Conservation (phyloP, 148 eudicot species). For the Linanthus parryae region DNA sequence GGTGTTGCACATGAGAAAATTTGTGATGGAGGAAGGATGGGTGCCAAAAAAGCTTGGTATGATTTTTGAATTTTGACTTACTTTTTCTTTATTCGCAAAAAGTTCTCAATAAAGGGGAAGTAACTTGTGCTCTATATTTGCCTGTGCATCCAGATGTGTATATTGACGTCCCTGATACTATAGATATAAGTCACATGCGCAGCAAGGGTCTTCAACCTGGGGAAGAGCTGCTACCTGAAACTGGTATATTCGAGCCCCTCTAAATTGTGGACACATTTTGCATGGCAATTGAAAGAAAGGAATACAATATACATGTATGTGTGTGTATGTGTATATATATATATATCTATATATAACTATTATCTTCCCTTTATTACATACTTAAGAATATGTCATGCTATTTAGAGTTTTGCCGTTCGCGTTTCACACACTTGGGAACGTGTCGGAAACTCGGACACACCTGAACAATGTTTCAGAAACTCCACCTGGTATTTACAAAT, state of each 20-base stretch:
- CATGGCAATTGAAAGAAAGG: no score
- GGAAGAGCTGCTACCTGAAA: slow-evolving; percentile 93
- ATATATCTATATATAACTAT: no score
- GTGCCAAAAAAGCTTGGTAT: slow-evolving; percentile 97
- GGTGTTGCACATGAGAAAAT: slow-evolving; percentile 97
- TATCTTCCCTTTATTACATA: no score
- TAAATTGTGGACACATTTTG: not conserved
- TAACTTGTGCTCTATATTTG: not conserved
- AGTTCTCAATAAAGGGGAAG: not conserved
- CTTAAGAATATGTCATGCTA: no score
- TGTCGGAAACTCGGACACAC: no score
- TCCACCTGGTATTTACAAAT: no score
- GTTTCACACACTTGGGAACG: no score
- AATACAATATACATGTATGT: no score
- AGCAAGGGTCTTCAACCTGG: slow-evolving; percentile 94
- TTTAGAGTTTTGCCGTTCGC: no score
- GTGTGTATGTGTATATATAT: no score
- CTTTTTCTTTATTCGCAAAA: not conserved
- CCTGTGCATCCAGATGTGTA: slow-evolving; percentile 64
- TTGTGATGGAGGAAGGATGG: slow-evolving; percentile 98
- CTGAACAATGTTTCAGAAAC: no score
- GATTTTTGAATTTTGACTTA: not conserved
- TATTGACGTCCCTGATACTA: slow-evolving; percentile 87
- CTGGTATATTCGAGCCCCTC: slow-evolving; percentile 32
- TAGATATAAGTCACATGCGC: slow-evolving; percentile 89